phyloP scores from a whole-genome alignment of 2,329 filamentous ascomycete genomes.

The Exserohilum rostratum region DNA sequence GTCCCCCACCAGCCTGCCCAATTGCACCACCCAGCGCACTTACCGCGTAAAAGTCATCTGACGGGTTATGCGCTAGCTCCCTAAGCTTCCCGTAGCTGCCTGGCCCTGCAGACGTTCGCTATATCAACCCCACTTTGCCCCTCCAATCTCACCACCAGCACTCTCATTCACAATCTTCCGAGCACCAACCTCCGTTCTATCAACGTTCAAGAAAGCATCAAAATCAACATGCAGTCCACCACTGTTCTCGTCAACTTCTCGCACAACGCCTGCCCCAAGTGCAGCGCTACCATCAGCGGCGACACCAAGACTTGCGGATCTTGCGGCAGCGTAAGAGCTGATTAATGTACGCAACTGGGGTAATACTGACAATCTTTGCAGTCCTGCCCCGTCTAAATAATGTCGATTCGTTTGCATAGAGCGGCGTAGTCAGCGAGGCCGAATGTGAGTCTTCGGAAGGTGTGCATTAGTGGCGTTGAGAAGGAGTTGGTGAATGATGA shows the following conservation, averaged over 20 bases:
- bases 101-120: conserved; percentile 21
- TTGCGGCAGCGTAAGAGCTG: conserved; percentile 42
- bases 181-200: not conserved
- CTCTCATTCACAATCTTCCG: conserved; percentile 6
- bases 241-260: conserved; percentile 40
- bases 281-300: conserved; percentile 40
- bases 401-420: not conserved
- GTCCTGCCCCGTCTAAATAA: conserved; percentile 33
- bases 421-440: conserved; percentile 6
- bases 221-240: conserved; percentile 36
- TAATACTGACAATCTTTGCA: conserved; percentile 3
- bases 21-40: conserved; percentile 25
- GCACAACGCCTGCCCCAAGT: conserved; percentile 49
- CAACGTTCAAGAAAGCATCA: not conserved
- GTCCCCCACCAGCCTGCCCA: conserved; percentile 20
- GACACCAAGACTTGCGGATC: conserved; percentile 46
- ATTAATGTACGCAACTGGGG: not conserved
- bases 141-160: conserved; percentile 25
- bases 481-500: not conserved
- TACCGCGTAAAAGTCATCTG: conserved; percentile 40
- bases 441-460: not conserved
- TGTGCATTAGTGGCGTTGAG: not conserved
- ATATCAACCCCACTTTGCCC: conserved; percentile 48
- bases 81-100: conserved; percentile 25
- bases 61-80: conserved; percentile 34